Evolutionary conservation across 345 rosid genomes (phyloP).

Genomic region (Gossypium arboreum): DNA sequence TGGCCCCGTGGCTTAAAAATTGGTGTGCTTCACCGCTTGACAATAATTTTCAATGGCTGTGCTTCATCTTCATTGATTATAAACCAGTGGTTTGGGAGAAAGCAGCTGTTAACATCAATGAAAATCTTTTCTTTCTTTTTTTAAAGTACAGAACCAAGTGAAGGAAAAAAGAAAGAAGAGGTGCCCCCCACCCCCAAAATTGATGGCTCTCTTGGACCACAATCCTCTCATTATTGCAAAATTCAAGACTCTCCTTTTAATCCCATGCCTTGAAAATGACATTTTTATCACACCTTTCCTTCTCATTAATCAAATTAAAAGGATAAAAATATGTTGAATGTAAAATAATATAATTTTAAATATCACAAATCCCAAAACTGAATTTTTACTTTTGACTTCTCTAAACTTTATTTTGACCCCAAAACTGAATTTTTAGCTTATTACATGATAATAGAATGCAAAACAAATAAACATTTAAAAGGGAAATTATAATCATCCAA

Average conservation of each 20-base stretch:
- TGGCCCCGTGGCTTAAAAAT: not conserved
- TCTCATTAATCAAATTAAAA: too few species aligned
- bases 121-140: not conserved
- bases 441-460: too few species aligned
- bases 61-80: not conserved
- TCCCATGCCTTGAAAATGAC: not conserved
- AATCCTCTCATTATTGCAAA: not conserved
- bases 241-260: not conserved
- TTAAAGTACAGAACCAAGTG: not conserved
- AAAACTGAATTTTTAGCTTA: too few species aligned
- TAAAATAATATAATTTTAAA: too few species aligned
- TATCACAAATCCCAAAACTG: too few species aligned
- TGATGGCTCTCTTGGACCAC: conserved; percentile 4
- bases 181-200: not conserved
- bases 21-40: not conserved
- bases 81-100: not conserved
- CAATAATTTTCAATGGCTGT: not conserved
- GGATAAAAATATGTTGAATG: too few species aligned
- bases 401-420: too few species aligned
- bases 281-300: not conserved
- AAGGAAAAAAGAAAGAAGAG: not conserved
- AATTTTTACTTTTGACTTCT: too few species aligned
- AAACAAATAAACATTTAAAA: too few species aligned
- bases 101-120: conserved; percentile 3
- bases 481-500: not conserved